A percentile compares a stretch with the other conserved stretches of the same genome.
phyloP scores from a whole-genome alignment of 2,329 filamentous ascomycete genomes.

The Drechmeria coniospora region DNA sequence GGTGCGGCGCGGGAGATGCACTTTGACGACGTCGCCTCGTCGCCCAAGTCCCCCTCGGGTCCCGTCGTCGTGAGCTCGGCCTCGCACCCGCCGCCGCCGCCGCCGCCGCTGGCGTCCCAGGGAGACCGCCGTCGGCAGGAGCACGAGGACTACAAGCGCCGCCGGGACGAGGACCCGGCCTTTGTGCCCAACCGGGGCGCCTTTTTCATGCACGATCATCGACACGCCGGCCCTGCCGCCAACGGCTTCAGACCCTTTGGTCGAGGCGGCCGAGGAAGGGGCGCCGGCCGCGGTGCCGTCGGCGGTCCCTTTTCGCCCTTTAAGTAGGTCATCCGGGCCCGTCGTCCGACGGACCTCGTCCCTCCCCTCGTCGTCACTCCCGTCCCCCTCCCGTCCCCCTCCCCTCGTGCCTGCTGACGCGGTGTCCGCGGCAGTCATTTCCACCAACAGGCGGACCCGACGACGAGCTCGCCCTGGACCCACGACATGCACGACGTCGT shows the following conservation, averaged over 20 bases:
- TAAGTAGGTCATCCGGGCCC: slow-evolving; percentile 47
- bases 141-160: slow-evolving; percentile 80
- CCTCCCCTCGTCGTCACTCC: too few species aligned
- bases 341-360: not conserved
- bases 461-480: slow-evolving; percentile 66
- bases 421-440: slow-evolving; percentile 15
- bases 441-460: slow-evolving; percentile 39
- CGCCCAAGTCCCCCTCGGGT: slow-evolving; percentile 25
- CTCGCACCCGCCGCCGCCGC: slow-evolving; percentile 27
- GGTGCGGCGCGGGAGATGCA: slow-evolving; percentile 28
- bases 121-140: slow-evolving; percentile 65
- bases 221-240: slow-evolving; percentile 58
- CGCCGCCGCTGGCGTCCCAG: slow-evolving; percentile 38
- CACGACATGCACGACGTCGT: slow-evolving; percentile 83
- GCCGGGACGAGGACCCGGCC: slow-evolving; percentile 74
- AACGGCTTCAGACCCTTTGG: slow-evolving; percentile 65
- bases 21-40: slow-evolving; percentile 27
- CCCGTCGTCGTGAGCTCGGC: slow-evolving; percentile 41
- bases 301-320: slow-evolving; percentile 43
- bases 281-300: slow-evolving; percentile 44
- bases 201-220: slow-evolving; percentile 95
- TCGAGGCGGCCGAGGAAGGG: slow-evolving; percentile 47
- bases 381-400: slow-evolving; percentile 2
- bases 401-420: slow-evolving; percentile 15
- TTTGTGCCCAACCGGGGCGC: slow-evolving; percentile 89